phyloP scores from a whole-genome alignment of 345 rosid genomes.

The Toxicodendron radicans region DNA sequence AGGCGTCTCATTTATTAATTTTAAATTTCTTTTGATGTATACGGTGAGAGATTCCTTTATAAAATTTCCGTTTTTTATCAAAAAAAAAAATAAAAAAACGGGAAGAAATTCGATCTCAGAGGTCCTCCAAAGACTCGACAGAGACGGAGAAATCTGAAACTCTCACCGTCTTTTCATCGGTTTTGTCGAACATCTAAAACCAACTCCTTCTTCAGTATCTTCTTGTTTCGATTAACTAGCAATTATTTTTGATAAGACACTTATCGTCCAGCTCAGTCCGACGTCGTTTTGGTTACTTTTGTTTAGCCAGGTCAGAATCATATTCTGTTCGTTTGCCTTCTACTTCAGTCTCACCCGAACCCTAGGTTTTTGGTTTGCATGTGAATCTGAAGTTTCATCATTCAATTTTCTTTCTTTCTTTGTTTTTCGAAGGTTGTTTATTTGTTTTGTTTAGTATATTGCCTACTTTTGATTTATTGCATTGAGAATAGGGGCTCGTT shows the following conservation, averaged over 20 bases:
- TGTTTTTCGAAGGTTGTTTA: neutral
- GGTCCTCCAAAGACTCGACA: constrained; percentile 9
- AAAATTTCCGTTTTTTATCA: too few species aligned
- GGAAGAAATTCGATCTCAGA: constrained; percentile 27
- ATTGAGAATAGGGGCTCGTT: constrained; percentile 6
- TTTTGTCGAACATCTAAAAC: neutral
- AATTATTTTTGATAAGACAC: too few species aligned
- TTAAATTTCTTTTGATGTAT: neutral
- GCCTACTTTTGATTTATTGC: neutral
- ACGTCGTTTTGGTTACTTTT: neutral
- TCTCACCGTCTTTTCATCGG: constrained; percentile 22
- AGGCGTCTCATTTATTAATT: neutral
- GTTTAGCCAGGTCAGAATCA: constrained; percentile 23
- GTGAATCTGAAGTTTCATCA: neutral
- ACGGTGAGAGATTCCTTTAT: constrained; percentile 30
- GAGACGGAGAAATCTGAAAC: constrained; percentile 17
- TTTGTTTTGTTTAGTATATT: neutral
- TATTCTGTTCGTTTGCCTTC: constrained; percentile 12
- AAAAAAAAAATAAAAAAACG: too few species aligned
- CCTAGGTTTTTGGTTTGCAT: constrained; percentile 19
- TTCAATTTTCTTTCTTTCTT: neutral
- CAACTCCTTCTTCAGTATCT: neutral
- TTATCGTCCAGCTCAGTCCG: neutral
- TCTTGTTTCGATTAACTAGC: neutral
- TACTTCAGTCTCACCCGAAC: neutral